Evolutionary conservation across 352 stramenopile species (phyloP).

Genomic region (Phytopythium montanum): DNA sequence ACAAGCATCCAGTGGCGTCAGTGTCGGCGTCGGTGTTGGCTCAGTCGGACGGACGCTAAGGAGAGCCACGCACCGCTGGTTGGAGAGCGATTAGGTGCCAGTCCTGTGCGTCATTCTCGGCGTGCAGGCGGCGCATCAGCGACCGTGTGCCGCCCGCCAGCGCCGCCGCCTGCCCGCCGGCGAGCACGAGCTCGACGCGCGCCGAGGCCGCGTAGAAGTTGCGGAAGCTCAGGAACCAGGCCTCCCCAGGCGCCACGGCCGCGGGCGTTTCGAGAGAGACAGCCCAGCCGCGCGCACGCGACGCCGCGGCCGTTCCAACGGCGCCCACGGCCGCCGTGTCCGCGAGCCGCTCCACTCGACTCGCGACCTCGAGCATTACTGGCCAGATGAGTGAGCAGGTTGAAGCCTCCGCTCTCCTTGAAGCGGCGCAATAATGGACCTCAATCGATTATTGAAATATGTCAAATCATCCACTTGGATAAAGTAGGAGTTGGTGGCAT

Average conservation of each 20-base stretch:
- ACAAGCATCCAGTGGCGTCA: background rate
- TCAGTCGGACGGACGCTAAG: slow-evolving; percentile 12
- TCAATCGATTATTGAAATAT: too few species aligned
- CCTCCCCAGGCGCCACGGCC: background rate
- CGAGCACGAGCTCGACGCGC: slow-evolving; percentile 45
- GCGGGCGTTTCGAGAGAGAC: slow-evolving; percentile 28
- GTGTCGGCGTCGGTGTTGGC: background rate
- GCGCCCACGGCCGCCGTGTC: background rate
- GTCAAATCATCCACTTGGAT: too few species aligned
- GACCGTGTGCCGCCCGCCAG: slow-evolving; percentile 26
- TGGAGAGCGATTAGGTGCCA: slow-evolving; percentile 61
- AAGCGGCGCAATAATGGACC: too few species aligned
- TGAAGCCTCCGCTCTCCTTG: too few species aligned
- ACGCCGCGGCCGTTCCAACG: slow-evolving; percentile 8
- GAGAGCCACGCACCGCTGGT: slow-evolving; percentile 24
- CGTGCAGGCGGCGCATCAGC: slow-evolving; percentile 59
- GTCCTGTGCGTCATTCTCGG: slow-evolving; percentile 66
- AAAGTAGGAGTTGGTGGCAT: too few species aligned
- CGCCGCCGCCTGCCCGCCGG: slow-evolving; percentile 34
- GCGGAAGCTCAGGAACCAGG: slow-evolving; percentile 46
- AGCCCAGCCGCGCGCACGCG: slow-evolving; percentile 35
- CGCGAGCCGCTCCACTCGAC: background rate
- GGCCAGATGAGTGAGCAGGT: background rate
- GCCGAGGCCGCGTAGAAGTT: slow-evolving; percentile 67
- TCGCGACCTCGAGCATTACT: background rate